Conservation (phyloP, 1,284 basidiomycete species). For the Boletus mariae region DNA sequence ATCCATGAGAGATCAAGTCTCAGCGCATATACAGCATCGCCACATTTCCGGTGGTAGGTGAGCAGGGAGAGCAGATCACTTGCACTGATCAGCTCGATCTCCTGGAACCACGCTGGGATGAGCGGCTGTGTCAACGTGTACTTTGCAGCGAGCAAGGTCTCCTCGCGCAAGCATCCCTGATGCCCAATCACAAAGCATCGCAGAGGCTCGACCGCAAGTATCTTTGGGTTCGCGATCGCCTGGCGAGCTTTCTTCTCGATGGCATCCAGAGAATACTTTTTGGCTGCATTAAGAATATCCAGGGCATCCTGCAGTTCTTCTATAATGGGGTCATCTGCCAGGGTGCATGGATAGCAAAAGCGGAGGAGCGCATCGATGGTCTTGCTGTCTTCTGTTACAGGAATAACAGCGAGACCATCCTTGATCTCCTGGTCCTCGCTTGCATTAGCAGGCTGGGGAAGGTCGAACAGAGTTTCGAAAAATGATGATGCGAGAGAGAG, state of each 20-base stretch:
- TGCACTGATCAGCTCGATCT: constrained; percentile 17
- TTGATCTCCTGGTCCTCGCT: constrained; percentile 1
- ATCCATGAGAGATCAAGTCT: constrained; percentile 14
- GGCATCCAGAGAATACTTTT: constrained; percentile 18
- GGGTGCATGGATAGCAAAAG: too few relatives aligned
- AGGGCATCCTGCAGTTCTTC: constrained; percentile 12
- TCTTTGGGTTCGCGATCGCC: constrained; percentile 12
- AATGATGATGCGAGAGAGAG: constrained; percentile 15
- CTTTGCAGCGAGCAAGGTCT: constrained; percentile 16
- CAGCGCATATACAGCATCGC: constrained; percentile 8
- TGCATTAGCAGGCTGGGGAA: constrained; percentile 23
- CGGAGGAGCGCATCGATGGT: constrained; percentile 23
- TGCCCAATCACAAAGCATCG: constrained; percentile 20
- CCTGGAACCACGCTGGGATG: constrained; percentile 15
- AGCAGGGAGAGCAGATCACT: constrained; percentile 21
- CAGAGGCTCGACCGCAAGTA: constrained; percentile 16
- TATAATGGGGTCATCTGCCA: neutral
- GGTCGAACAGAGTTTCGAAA: constrained; percentile 22
- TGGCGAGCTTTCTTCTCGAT: constrained; percentile 17
- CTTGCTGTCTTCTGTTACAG: constrained; percentile 24
- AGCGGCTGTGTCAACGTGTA: constrained; percentile 14
- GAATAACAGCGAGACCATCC: constrained; percentile 20
- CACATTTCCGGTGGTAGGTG: constrained; percentile 9
- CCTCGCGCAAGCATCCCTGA: constrained; percentile 2
- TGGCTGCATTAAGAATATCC: constrained; percentile 17